phyloP scores from a whole-genome alignment of 495 filamentous ascomycete species.

The Talaromyces wortmannii region DNA sequence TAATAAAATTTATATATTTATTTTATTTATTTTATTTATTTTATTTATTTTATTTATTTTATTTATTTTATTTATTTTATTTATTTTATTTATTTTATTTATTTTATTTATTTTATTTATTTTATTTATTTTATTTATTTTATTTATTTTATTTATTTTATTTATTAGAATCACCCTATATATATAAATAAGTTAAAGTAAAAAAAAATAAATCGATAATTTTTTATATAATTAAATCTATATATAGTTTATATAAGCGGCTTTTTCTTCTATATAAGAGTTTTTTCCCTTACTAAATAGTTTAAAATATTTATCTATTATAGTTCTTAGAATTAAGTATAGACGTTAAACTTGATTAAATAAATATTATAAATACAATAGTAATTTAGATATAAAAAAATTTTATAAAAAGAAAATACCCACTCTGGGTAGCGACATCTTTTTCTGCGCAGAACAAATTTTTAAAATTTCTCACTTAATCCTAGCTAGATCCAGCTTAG shows the following conservation, averaged over 20 bases:
- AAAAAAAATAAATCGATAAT: conserved; percentile 1
- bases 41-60: not conserved
- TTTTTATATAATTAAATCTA: not conserved
- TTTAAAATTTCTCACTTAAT: too few relatives aligned
- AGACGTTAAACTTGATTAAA: not conserved
- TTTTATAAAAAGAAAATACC: too few relatives aligned
- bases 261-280: too few relatives aligned
- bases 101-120: too few relatives aligned
- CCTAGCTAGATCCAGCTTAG: too few relatives aligned
- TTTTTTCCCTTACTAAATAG: too few relatives aligned
- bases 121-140: not conserved
- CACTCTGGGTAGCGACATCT: too few relatives aligned
- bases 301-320: too few relatives aligned
- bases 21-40: not conserved
- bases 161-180: not conserved
- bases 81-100: too few relatives aligned
- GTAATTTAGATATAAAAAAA: not conserved
- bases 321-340: too few relatives aligned
- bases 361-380: conserved; percentile 2
- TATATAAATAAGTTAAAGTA: conserved; percentile 1
- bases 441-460: too few relatives aligned
- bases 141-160: not conserved
- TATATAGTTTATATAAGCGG: not conserved
- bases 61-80: too few relatives aligned
- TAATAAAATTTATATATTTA: conserved; percentile 1